Conservation (phyloP, 2,329 filamentous ascomycete genomes). For the Ascochyta viciae-villosae region DNA sequence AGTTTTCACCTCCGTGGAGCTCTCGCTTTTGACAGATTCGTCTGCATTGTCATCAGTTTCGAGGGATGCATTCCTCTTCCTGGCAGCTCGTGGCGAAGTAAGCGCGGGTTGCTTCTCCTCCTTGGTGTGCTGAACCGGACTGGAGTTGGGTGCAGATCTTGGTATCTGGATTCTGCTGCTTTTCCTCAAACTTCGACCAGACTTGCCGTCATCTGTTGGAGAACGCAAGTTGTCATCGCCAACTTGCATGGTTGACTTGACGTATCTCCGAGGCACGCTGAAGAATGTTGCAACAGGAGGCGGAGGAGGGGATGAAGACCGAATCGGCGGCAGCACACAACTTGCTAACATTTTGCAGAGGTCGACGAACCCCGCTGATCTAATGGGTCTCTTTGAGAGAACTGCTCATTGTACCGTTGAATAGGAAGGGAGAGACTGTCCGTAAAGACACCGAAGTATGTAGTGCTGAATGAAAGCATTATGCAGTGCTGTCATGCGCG, state of each 20-base stretch:
- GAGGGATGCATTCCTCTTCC: conserved; percentile 36
- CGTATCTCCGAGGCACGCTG: conserved; percentile 46
- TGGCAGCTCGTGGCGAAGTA: conserved; percentile 29
- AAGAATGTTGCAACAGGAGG: conserved; percentile 43
- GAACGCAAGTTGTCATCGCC: conserved; percentile 24
- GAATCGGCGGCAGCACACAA: conserved; percentile 44
- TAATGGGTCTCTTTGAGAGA: conserved; percentile 40
- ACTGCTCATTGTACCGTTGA: conserved; percentile 45
- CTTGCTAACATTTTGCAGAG: conserved; percentile 43
- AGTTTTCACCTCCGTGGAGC: conserved; percentile 26
- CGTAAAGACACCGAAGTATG: conserved; percentile 16
- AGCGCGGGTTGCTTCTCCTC: conserved; percentile 26
- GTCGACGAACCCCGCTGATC: conserved; percentile 32
- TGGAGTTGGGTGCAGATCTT: conserved; percentile 27
- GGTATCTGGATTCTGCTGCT: conserved; percentile 37
- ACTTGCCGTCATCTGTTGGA: conserved; percentile 32
- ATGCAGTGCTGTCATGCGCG: conserved; percentile 29
- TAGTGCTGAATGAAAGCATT: conserved; percentile 35
- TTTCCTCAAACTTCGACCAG: conserved; percentile 35
- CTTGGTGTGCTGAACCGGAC: conserved; percentile 23
- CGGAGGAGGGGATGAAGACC: conserved; percentile 25
- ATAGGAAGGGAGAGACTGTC: conserved; percentile 32
- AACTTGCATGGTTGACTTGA: conserved; percentile 42
- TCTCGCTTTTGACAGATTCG: conserved; percentile 21
- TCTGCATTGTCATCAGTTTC: conserved; percentile 25